phyloP scores from a whole-genome alignment of 208 protist species.

The Leishmania guyanensis region DNA sequence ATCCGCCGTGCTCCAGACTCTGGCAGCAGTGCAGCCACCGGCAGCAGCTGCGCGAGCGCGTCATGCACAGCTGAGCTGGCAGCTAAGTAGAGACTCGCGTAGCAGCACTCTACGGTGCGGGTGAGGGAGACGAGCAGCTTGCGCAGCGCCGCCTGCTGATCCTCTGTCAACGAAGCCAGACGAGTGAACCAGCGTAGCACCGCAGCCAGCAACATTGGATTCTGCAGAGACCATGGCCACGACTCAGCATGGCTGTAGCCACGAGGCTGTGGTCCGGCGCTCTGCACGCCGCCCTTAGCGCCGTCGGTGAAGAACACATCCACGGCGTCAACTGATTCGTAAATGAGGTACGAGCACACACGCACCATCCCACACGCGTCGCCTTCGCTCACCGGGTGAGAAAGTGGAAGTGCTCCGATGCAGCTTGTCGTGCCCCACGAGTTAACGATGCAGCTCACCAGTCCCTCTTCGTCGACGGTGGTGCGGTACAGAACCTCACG shows the following conservation, averaged over 20 bases:
- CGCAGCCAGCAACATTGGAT: slow-evolving; percentile 45
- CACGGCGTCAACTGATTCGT: slow-evolving; percentile 35
- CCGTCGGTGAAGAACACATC: slow-evolving; percentile 21
- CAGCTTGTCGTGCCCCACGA: slow-evolving; percentile 43
- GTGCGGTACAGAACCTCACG: slow-evolving; percentile 30
- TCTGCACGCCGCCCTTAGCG: not conserved
- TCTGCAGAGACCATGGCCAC: slow-evolving; percentile 47
- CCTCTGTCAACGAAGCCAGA: slow-evolving; percentile 2
- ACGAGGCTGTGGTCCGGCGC: not conserved
- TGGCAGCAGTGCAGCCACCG: slow-evolving; percentile 21
- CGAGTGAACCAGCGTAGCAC: slow-evolving; percentile 33
- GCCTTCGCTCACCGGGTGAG: slow-evolving; percentile 4
- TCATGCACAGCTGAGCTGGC: slow-evolving; percentile 64
- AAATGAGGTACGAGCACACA: slow-evolving; percentile 33
- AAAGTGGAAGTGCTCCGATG: slow-evolving; percentile 27
- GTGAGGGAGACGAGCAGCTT: slow-evolving; percentile 25
- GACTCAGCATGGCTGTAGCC: not conserved
- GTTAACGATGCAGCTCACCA: slow-evolving; percentile 50
- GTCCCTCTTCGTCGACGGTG: slow-evolving; percentile 27
- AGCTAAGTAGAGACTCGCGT: slow-evolving; percentile 52
- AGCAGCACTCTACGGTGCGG: slow-evolving; percentile 29
- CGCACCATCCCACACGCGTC: slow-evolving; percentile 26
- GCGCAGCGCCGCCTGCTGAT: slow-evolving; percentile 21
- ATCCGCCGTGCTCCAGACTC: not conserved
- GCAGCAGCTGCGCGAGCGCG: slow-evolving; percentile 52